Evolutionary conservation across 1,284 basidiomycete genomes (phyloP), one percentile per base, ranked within the genome.

Genomic region (Puccinia sorghi): DNA sequence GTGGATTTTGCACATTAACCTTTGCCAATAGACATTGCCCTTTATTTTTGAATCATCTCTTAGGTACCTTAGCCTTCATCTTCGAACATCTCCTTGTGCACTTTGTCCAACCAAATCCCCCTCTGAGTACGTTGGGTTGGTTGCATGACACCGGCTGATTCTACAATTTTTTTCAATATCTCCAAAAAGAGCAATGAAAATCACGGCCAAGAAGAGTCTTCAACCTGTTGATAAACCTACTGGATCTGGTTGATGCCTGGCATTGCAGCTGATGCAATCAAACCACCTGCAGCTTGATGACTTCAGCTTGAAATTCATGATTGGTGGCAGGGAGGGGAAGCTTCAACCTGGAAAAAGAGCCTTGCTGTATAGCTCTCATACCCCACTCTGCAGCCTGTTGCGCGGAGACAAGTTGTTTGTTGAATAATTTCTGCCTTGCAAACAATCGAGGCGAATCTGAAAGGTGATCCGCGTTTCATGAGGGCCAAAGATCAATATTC

Each of bases 301-400:
- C 15, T 2, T 43, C 22, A 5, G 17, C 3, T 15, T 39, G n/a
- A 17, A 22, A 64, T 22, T 64, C 6, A 13, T 66, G 63, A 8
- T 48, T 12, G 17, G 3, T 5, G 3, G 43, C 64, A 4, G 64
- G 64, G 4, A 67, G 22, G 12, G 64, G 64, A 0, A 67, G 43
- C n/a, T 67, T 67, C 6, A 67, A 11, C 9, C 64, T 9, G 12
- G 25, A 4, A 48, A 67, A 67, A 7, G 25, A 48, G 8, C 15
- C 39, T 48, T 67, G 64, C 39, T n/a, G n/a, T n/a, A 67, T 9
- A 1, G 64, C 39, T 25, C n/a, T 0, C 64, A 48, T 67, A 4
- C 64, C 64, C 64, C 64, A 67, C 32, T 67, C 64, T 13, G 43
- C 41, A 7, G 64, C 64, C 17, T 67, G 64, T 13, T 43, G 8